Conservation (phyloP, 495 filamentous ascomycete species). For the Penicillium cinerascens region DNA sequence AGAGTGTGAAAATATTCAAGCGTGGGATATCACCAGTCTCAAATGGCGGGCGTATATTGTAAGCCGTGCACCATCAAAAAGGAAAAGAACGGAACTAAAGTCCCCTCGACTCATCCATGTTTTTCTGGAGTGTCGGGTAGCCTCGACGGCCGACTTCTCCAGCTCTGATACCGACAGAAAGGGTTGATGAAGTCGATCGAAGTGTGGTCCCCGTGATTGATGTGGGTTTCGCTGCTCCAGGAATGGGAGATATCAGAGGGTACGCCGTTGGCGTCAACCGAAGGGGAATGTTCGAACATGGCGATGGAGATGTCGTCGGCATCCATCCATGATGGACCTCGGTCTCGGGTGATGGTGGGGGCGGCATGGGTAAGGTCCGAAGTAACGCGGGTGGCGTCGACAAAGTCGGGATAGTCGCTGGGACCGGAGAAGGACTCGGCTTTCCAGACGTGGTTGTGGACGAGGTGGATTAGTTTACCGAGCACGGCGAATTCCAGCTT, state of each 20-base stretch:
- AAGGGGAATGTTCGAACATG: constrained; percentile 40
- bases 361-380: constrained; percentile 42
- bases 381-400: constrained; percentile 43
- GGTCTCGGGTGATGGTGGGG: constrained; percentile 15
- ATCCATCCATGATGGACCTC: constrained; percentile 35
- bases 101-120: constrained; percentile 6
- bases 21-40: constrained; percentile 9
- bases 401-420: constrained; percentile 40
- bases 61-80: constrained; percentile 21
- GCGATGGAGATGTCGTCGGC: constrained; percentile 42
- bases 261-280: constrained; percentile 15
- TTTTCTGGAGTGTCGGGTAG: constrained; percentile 12
- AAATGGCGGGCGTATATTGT: constrained; percentile 16
- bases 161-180: constrained; percentile 10
- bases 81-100: not conserved
- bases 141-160: constrained; percentile 5
- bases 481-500: constrained; percentile 65
- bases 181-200: constrained; percentile 29
- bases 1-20: not conserved
- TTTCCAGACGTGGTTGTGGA: constrained; percentile 41
- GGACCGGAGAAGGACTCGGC: constrained; percentile 29
- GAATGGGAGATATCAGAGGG: constrained; percentile 29
- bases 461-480: constrained; percentile 43
- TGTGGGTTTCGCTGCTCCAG: constrained; percentile 34
- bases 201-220: constrained; percentile 20